A percentile compares a stretch with the other conserved stretches of the same genome.
Conservation (phyloP, 2,329 filamentous ascomycete species). For the Chrysoporthe cubensis region DNA sequence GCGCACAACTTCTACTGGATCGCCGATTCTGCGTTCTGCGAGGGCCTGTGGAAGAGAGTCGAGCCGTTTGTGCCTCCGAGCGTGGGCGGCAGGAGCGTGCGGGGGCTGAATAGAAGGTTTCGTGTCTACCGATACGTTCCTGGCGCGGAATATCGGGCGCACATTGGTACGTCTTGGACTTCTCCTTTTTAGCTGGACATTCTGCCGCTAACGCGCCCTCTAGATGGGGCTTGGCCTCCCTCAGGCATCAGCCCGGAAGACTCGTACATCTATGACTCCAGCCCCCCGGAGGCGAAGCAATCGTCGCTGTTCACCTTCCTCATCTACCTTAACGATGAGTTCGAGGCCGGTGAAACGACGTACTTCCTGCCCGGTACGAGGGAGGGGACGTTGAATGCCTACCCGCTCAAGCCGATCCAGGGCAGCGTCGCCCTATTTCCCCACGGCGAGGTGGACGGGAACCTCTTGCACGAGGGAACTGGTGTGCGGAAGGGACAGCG, state of each 20-base stretch:
- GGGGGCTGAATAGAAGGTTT: constrained; percentile 71
- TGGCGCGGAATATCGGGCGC: constrained; percentile 71
- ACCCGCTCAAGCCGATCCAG: constrained; percentile 70
- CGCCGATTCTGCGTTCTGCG: constrained; percentile 64
- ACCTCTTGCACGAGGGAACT: constrained; percentile 71
- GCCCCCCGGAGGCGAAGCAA: constrained; percentile 61
- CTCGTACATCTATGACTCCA: constrained; percentile 69
- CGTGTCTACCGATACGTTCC: constrained; percentile 74
- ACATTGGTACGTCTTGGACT: constrained; percentile 48
- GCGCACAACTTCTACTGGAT: constrained; percentile 79
- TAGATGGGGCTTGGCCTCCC: constrained; percentile 72
- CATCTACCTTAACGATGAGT: constrained; percentile 29
- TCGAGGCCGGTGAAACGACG: constrained; percentile 30
- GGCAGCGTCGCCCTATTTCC: constrained; percentile 71
- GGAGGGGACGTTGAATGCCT: constrained; percentile 71
- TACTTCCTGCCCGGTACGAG: constrained; percentile 64
- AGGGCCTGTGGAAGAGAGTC: constrained; percentile 66
- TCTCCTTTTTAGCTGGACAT: background rate
- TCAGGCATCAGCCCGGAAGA: constrained; percentile 63
- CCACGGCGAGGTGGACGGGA: constrained; percentile 68
- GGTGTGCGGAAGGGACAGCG: constrained; percentile 62
- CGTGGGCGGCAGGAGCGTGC: constrained; percentile 59
- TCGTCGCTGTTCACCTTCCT: constrained; percentile 72
- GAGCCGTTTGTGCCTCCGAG: constrained; percentile 58
- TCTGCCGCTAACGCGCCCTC: background rate